Percentiles rank a stretch among this genome's conserved stretches.
phyloP scores from a whole-genome alignment of 1,284 basidiomycete species.

The Austroboletus niveus region DNA sequence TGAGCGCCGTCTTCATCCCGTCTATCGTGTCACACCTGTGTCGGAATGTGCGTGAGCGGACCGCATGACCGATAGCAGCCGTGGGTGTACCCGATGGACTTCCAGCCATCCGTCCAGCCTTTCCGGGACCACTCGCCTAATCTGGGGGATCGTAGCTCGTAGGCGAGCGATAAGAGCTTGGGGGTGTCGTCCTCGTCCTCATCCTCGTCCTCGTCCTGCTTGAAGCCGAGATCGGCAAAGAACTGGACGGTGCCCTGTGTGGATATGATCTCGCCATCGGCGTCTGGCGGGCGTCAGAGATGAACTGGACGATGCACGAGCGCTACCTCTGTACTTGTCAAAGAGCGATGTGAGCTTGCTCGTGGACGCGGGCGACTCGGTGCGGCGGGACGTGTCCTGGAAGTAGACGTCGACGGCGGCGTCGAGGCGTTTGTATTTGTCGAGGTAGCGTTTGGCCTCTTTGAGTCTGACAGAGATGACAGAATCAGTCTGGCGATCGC shows the following conservation, averaged over 20 bases:
- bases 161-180: conserved; percentile 68
- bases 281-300: conserved; percentile 38
- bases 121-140: conserved; percentile 76
- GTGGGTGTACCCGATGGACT: conserved; percentile 49
- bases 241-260: conserved; percentile 75
- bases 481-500: conserved; percentile 3
- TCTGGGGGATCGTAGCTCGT: conserved; percentile 69
- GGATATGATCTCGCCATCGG: conserved; percentile 57
- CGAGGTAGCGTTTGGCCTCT: conserved; percentile 73
- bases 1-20: conserved; percentile 62
- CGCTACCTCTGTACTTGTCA: conserved; percentile 74
- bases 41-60: conserved; percentile 4
- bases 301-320: neutral
- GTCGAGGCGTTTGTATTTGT: conserved; percentile 71
- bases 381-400: conserved; percentile 41
- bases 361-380: conserved; percentile 39
- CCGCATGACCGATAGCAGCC: neutral
- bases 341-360: conserved; percentile 66
- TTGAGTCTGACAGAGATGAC: conserved; percentile 30
- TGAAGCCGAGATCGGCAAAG: conserved; percentile 41
- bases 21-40: conserved; percentile 70
- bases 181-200: conserved; percentile 73
- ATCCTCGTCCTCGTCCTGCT: conserved; percentile 47
- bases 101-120: conserved; percentile 85
- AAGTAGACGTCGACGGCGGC: conserved; percentile 77